Evolutionary conservation across 306 rosid genomes (phyloP).

Genomic region (Phaseolus lunatus): DNA sequence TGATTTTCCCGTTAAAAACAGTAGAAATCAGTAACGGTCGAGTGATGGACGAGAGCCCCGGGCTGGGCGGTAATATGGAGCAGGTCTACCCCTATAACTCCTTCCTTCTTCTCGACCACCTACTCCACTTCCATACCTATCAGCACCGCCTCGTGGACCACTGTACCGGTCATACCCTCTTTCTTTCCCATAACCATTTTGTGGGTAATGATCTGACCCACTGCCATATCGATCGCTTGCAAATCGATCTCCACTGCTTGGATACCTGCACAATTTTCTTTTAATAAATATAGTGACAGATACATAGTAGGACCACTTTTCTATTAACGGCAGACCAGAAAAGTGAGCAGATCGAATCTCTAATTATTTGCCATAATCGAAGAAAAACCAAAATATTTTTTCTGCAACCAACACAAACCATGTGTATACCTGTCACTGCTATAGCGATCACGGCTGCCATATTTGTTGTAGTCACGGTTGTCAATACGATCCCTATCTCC

Average conservation of each 20-base stretch:
- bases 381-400: not conserved
- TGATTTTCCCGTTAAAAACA: not conserved
- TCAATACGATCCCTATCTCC: conserved; percentile 87
- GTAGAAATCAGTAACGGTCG: conserved; percentile 68
- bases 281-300: conserved; percentile 4
- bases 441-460: conserved; percentile 83
- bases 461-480: conserved; percentile 84
- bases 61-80: conserved; percentile 84
- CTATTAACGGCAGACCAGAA: not conserved
- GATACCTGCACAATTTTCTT: conserved; percentile 61
- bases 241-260: conserved; percentile 71
- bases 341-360: conserved; percentile 13
- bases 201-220: conserved; percentile 77
- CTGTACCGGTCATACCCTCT: conserved; percentile 74
- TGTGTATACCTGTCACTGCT: conserved; percentile 74
- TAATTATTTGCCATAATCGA: conserved; percentile 1
- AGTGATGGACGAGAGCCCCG: conserved; percentile 72
- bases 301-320: not conserved
- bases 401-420: not conserved
- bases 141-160: conserved; percentile 66
- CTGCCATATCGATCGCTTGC: conserved; percentile 73
- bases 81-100: conserved; percentile 73
- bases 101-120: conserved; percentile 76
- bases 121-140: conserved; percentile 73
- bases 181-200: conserved; percentile 84